A percentile compares a stretch with the other conserved stretches of the same genome.
Conservation (phyloP, 192 early-diverging fungal species). For the Paraglomus occultum region DNA sequence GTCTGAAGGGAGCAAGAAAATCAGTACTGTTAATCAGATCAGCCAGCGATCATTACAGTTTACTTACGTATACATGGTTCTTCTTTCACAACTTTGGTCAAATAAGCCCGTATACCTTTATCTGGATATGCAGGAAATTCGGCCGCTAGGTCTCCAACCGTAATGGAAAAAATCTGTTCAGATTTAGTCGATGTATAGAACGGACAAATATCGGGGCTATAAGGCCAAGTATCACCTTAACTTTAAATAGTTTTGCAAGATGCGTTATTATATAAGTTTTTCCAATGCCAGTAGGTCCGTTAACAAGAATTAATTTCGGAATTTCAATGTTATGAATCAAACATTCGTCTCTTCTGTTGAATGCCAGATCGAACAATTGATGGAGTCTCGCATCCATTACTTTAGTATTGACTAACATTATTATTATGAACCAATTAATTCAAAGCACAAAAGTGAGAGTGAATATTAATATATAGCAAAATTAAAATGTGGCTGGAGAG, state of each 20-base stretch:
- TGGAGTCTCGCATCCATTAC: not conserved
- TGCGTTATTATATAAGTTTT: constrained; percentile 6
- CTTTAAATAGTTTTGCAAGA: not conserved
- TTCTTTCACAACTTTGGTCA: constrained; percentile 18
- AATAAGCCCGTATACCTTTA: constrained; percentile 35
- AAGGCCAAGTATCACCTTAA: not conserved
- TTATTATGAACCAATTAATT: too few relatives aligned
- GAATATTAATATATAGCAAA: too few relatives aligned
- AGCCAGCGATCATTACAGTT: not conserved
- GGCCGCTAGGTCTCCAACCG: constrained; percentile 41
- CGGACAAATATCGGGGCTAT: not conserved
- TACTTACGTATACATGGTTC: constrained; percentile 9
- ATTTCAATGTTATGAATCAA: constrained; percentile 5
- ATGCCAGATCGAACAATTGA: constrained; percentile 2
- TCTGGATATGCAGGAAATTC: constrained; percentile 41
- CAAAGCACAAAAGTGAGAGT: too few relatives aligned
- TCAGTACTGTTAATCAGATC: not conserved
- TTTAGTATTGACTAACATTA: too few relatives aligned
- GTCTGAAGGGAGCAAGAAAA: not conserved
- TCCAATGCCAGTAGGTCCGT: constrained; percentile 32
- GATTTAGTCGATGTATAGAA: not conserved
- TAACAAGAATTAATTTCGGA: constrained; percentile 18
- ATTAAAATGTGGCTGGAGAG: too few relatives aligned
- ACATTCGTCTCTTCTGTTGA: not conserved
- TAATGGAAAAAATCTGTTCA: constrained; percentile 30